phyloP scores from a whole-genome alignment of 257 asterid genomes.

The Ballota nigra region DNA sequence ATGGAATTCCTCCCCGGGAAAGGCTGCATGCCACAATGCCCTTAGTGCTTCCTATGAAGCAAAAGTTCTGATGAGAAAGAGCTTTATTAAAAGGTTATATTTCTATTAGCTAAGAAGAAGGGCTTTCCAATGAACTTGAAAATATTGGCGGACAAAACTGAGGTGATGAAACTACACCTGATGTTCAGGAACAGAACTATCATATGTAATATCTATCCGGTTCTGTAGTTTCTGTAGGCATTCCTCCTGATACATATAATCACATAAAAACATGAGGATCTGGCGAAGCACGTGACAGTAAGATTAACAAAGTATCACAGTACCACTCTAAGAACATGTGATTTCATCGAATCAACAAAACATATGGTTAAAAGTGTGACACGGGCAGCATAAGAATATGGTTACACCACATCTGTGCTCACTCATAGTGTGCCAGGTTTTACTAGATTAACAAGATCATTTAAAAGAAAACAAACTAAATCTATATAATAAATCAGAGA shows the following conservation, averaged over 20 bases:
- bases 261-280: slow-evolving; percentile 27
- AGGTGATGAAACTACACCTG: slow-evolving; percentile 55
- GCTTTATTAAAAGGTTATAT: not conserved
- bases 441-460: not conserved
- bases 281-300: slow-evolving; percentile 12
- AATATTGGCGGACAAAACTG: not conserved
- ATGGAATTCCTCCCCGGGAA: slow-evolving; percentile 76
- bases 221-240: slow-evolving; percentile 77
- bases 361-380: slow-evolving; percentile 7
- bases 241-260: slow-evolving; percentile 65
- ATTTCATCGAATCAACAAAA: not conserved
- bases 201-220: slow-evolving; percentile 81
- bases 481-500: not conserved
- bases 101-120: slow-evolving; percentile 3
- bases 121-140: not conserved
- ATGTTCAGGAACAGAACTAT: slow-evolving; percentile 75
- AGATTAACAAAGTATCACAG: not conserved
- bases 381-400: slow-evolving; percentile 3
- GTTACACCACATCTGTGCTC: slow-evolving; percentile 20
- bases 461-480: not conserved
- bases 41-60: slow-evolving; percentile 67
- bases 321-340: slow-evolving; percentile 12
- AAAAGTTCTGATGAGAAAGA: slow-evolving; percentile 9
- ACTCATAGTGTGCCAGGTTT: slow-evolving; percentile 5
- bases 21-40: slow-evolving; percentile 86